Conservation (phyloP, 208 protist genomes). For the Willaertia magna region DNA sequence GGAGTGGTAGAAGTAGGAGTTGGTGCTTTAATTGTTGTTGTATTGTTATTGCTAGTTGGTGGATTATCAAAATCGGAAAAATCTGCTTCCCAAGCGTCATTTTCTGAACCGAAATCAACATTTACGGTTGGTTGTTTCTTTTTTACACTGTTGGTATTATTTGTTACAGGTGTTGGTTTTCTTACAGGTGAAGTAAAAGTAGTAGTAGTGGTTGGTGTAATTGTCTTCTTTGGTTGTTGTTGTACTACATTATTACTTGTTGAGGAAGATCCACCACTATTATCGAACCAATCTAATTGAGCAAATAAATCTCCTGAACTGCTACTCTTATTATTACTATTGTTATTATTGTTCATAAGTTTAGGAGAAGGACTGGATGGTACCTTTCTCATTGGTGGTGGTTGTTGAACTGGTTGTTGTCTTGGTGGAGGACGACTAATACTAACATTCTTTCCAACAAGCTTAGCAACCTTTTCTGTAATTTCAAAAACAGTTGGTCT, state of each 20-base stretch:
- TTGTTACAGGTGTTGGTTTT: not conserved
- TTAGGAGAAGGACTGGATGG: not conserved
- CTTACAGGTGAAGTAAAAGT: not conserved
- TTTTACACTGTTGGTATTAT: not conserved
- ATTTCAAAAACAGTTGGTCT: conserved; percentile 9
- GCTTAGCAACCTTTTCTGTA: not conserved
- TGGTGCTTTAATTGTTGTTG: not conserved
- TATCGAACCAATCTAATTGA: not conserved
- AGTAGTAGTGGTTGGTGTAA: not conserved
- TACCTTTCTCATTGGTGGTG: not conserved
- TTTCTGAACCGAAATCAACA: not conserved
- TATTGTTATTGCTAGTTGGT: not conserved
- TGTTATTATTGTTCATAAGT: not conserved
- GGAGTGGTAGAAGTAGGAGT: not conserved
- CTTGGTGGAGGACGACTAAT: not conserved
- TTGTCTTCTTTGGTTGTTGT: not conserved
- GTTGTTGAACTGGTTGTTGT: not conserved
- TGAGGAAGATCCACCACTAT: not conserved
- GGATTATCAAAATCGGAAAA: not conserved
- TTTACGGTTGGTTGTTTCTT: not conserved
- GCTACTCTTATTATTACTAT: not conserved
- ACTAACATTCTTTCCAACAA: not conserved
- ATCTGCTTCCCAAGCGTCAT: not conserved
- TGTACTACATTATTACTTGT: not conserved
- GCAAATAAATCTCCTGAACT: not conserved